These are phyloP conservation scores for Celoporthe dispersa DNA, from an alignment of 2,329 filamentous ascomycete species.

Conservation along the genomic window DNA sequence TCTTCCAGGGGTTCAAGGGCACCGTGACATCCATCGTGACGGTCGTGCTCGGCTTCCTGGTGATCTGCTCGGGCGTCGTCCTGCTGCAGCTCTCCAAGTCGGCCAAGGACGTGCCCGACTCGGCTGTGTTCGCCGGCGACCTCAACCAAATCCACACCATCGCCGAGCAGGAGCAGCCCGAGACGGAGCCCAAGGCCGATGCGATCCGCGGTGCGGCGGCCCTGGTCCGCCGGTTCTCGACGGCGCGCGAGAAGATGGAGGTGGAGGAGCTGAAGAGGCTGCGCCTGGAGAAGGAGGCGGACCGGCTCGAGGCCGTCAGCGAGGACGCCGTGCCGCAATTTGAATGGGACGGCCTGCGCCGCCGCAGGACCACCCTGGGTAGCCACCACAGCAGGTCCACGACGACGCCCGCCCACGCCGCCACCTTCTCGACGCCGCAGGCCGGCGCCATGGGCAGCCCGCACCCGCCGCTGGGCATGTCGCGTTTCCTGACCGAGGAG, in stretches of 20 bases:
- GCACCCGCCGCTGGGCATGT: slow-evolving; percentile 87
- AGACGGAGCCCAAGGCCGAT: slow-evolving; percentile 94
- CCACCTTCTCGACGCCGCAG: slow-evolving; percentile 39
- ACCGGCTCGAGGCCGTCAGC: slow-evolving; percentile 73
- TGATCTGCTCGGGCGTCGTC: slow-evolving; percentile 91
- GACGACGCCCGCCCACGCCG: slow-evolving; percentile 37
- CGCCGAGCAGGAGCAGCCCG: slow-evolving; percentile 92
- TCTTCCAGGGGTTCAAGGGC: slow-evolving; percentile 94
- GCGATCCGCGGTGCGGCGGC: slow-evolving; percentile 90
- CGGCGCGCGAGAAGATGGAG: slow-evolving; percentile 76
- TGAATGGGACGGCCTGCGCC: slow-evolving; percentile 90
- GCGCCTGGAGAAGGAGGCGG: slow-evolving; percentile 74
- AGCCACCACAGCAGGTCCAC: slow-evolving; percentile 45
- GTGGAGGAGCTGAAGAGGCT: slow-evolving; percentile 77
- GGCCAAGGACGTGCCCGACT: slow-evolving; percentile 93
- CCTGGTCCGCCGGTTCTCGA: slow-evolving; percentile 82
- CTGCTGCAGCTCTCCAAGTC: slow-evolving; percentile 96
- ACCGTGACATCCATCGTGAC: slow-evolving; percentile 80
- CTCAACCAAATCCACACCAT: slow-evolving; percentile 95
- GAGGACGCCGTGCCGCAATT: slow-evolving; percentile 73
- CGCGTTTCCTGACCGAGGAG: slow-evolving; percentile 73
- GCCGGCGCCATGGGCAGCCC: slow-evolving; percentile 34
- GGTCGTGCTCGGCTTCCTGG: slow-evolving; percentile 89
- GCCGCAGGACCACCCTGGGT: slow-evolving; percentile 59
- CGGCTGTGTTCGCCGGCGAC: slow-evolving; percentile 89